Evolutionary conservation across 345 rosid genomes (phyloP).

Genomic region (Citrus inodora): DNA sequence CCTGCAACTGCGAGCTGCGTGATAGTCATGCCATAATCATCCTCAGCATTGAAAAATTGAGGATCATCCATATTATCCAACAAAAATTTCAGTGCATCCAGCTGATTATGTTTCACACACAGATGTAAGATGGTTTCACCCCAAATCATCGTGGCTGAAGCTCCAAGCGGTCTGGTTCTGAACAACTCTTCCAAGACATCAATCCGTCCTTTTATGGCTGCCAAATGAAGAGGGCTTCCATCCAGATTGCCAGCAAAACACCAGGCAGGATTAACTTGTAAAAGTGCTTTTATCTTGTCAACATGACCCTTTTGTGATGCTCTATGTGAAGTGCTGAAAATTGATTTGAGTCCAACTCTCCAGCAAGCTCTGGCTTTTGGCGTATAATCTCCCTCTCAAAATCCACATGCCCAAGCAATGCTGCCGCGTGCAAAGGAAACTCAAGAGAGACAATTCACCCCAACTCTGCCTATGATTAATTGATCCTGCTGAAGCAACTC

Average conservation of each 20-base stretch:
- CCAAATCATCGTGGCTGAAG: not conserved
- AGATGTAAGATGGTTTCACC: constrained; percentile 9
- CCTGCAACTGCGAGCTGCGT: not conserved
- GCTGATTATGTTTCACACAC: not conserved
- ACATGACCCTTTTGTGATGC: not conserved
- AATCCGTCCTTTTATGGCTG: not conserved
- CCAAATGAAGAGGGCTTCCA: constrained; percentile 9
- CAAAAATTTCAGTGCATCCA: constrained; percentile 2
- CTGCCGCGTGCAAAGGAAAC: constrained; percentile 14
- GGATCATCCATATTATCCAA: not conserved
- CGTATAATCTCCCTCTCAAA: not conserved
- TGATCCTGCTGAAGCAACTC: too few species aligned
- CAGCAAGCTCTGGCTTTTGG: constrained; percentile 3
- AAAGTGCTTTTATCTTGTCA: not conserved
- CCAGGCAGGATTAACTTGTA: not conserved
- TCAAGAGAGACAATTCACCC: not conserved
- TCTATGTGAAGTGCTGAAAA: constrained; percentile 7
- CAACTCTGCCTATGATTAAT: too few species aligned
- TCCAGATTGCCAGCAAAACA: not conserved
- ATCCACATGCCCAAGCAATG: constrained; percentile 9
- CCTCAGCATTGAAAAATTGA: not conserved
- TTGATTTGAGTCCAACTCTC: not conserved
- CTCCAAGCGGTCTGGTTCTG: not conserved
- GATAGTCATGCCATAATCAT: constrained; percentile 1
- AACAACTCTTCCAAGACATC: not conserved